A percentile compares a stretch with the other conserved stretches of the same genome.
phyloP scores from a whole-genome alignment of 805 yeast genomes.

The Yamadazyma sp. region DNA sequence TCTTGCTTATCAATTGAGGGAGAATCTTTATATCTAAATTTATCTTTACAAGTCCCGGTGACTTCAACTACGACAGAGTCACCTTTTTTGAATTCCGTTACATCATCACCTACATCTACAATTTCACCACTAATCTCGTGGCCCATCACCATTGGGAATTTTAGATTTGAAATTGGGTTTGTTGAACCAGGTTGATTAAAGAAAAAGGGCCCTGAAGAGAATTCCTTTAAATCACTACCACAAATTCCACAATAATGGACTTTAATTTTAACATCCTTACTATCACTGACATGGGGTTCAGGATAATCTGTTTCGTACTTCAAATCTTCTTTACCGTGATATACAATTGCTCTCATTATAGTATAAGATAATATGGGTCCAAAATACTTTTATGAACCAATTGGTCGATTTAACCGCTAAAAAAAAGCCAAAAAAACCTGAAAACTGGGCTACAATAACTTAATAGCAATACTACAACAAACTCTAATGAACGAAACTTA shows the following conservation, averaged over 20 bases:
- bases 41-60: slow-evolving; percentile 54
- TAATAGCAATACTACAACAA: no score
- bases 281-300: slow-evolving; percentile 25
- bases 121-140: slow-evolving; percentile 68
- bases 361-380: no score
- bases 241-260: slow-evolving; percentile 64
- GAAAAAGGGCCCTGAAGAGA: slow-evolving; percentile 56
- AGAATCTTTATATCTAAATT: slow-evolving; percentile 35
- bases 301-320: slow-evolving; percentile 15
- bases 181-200: slow-evolving; percentile 40
- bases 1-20: slow-evolving; percentile 18
- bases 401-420: no score
- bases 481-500: no score
- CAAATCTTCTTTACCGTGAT: slow-evolving; percentile 19
- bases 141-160: slow-evolving; percentile 46
- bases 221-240: slow-evolving; percentile 61
- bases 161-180: slow-evolving; percentile 47
- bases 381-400: no score
- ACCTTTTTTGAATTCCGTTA: slow-evolving; percentile 54
- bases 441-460: no score
- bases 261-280: slow-evolving; percentile 52
- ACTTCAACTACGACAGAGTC: slow-evolving; percentile 68
- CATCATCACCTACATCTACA: slow-evolving; percentile 54
- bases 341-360: slow-evolving; percentile 26
- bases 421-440: no score